These are phyloP conservation scores for Ceratocystis lukuohia DNA, from an alignment of 2,329 filamentous ascomycete genomes.

Conservation along the genomic window DNA sequence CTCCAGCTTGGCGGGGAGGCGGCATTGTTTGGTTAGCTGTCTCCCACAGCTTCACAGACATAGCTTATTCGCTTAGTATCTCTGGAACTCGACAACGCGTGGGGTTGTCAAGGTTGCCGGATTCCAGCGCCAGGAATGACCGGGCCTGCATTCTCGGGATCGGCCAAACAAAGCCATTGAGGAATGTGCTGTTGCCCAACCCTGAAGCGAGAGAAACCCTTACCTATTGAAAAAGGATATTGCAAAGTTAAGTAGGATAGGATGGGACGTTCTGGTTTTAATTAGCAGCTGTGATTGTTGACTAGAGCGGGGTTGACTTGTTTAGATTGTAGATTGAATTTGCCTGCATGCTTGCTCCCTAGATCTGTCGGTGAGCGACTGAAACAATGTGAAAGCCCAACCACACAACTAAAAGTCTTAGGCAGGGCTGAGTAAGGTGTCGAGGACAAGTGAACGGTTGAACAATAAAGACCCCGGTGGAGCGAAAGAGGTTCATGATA, in stretches of 20 bases:
- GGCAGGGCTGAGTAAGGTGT: neutral
- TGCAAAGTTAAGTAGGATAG: too few relatives aligned
- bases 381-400: neutral
- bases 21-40: neutral
- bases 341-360: neutral
- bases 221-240: neutral
- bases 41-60: neutral
- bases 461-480: neutral
- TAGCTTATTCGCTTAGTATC: neutral
- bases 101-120: slow-evolving; percentile 2
- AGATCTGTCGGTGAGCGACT: neutral
- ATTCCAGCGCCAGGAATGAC: slow-evolving; percentile 8
- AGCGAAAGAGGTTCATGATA: neutral
- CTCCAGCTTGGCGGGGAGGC: neutral
- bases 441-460: neutral
- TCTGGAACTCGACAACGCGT: slow-evolving; percentile 8
- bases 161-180: neutral
- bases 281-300: neutral
- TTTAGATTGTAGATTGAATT: neutral
- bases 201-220: neutral
- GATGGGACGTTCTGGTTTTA: neutral
- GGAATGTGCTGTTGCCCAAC: neutral
- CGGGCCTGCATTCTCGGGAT: neutral
- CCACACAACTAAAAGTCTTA: neutral
- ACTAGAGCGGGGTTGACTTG: neutral